A percentile compares a stretch with the other conserved stretches of the same genome.
These are phyloP conservation scores for Pseudogymnoascus sp. DNA, from an alignment of 2,329 filamentous ascomycete genomes.

Conservation along the genomic window DNA sequence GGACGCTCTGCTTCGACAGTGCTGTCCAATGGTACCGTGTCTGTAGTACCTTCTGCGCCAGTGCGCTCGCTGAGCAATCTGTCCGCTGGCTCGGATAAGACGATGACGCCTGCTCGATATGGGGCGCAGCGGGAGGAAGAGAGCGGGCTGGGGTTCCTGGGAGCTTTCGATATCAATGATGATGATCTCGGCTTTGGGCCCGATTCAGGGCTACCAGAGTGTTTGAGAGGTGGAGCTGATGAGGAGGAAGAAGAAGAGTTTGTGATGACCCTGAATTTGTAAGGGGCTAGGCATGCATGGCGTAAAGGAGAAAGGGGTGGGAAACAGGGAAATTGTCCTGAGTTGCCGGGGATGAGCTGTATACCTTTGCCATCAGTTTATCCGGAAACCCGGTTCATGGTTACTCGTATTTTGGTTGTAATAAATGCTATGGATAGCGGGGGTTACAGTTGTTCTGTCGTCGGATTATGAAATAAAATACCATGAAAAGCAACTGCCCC, in stretches of 20 bases:
- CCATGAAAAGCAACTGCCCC: not conserved
- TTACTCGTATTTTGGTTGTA: conserved; percentile 6
- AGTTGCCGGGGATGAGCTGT: not conserved
- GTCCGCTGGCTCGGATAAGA: conserved; percentile 21
- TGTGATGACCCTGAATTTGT: conserved; percentile 38
- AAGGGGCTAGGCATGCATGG: conserved; percentile 2
- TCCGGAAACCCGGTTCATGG: not conserved
- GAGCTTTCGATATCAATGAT: conserved; percentile 47
- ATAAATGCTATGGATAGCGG: not conserved
- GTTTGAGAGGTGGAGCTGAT: conserved; percentile 26
- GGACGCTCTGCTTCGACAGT: conserved; percentile 50
- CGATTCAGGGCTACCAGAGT: conserved; percentile 22
- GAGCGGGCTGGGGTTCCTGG: conserved; percentile 45
- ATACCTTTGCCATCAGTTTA: not conserved
- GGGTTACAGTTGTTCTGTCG: not conserved
- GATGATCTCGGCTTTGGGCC: conserved; percentile 33
- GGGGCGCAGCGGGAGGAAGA: conserved; percentile 26
- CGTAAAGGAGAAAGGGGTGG: not conserved
- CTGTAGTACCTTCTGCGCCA: not conserved
- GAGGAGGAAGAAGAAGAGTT: conserved; percentile 45
- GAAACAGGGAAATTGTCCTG: not conserved
- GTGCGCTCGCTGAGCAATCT: not conserved
- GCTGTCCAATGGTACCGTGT: conserved; percentile 20
- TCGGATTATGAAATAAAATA: conserved; percentile 3
- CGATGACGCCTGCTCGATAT: conserved; percentile 36